Conservation (phyloP, 2,329 filamentous ascomycete species). For the Penicillium sp. region DNA sequence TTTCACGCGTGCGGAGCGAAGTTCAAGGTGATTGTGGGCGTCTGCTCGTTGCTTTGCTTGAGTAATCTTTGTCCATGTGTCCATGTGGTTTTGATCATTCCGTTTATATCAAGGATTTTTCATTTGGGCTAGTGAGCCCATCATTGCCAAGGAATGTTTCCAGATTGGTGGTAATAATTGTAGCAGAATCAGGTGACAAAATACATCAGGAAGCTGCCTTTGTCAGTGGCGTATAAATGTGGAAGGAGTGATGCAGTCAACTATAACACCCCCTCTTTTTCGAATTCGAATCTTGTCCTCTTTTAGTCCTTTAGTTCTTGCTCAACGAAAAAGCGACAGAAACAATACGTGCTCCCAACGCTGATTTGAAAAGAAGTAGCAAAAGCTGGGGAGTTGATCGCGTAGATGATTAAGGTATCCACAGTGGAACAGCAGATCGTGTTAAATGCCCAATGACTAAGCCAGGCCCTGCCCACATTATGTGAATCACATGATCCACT, state of each 20-base stretch:
- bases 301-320: no score
- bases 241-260: no score
- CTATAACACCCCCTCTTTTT: no score
- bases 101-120: not conserved
- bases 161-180: not conserved
- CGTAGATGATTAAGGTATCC: no score
- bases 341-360: no score
- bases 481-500: not conserved
- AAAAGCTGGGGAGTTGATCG: no score
- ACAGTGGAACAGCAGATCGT: not conserved
- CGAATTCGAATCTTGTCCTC: no score
- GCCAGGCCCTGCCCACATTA: not conserved
- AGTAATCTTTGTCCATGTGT: constrained; percentile 22
- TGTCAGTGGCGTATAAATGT: no score
- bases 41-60: constrained; percentile 68
- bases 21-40: constrained; percentile 80
- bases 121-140: no score
- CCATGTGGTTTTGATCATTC: not conserved
- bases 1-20: constrained; percentile 72
- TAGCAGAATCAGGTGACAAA: not conserved
- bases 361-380: no score
- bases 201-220: no score
- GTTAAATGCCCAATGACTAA: not conserved
- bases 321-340: no score
- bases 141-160: not conserved